phyloP scores from a whole-genome alignment of 345 rosid genomes.

The Camelina hispida region DNA sequence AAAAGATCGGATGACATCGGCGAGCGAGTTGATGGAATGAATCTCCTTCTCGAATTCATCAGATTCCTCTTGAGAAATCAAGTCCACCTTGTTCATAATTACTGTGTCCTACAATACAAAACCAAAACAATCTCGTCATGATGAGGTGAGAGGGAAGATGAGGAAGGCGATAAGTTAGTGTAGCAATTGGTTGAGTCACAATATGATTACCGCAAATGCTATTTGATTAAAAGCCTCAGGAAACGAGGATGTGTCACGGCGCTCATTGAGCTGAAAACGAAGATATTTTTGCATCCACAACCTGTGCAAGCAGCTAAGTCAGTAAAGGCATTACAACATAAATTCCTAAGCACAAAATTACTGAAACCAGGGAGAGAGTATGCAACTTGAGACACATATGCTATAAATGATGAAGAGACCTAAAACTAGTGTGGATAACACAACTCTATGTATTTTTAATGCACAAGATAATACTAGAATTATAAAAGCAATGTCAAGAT shows the following conservation, averaged over 20 bases:
- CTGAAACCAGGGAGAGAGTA: conserved; percentile 10
- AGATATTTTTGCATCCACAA: conserved; percentile 95
- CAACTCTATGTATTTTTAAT: neutral
- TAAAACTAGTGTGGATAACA: neutral
- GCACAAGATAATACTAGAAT: conserved; percentile 5
- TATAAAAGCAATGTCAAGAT: conserved; percentile 7
- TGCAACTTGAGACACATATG: neutral
- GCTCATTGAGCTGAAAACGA: conserved; percentile 67
- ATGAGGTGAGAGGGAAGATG: conserved; percentile 18
- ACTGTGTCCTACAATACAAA: conserved; percentile 73
- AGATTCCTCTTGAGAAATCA: conserved; percentile 64
- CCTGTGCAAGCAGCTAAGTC: conserved; percentile 53
- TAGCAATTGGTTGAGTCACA: neutral
- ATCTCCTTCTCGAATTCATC: conserved; percentile 81
- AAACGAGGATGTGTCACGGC: conserved; percentile 64
- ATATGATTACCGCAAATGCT: conserved; percentile 78
- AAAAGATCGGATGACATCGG: conserved; percentile 64
- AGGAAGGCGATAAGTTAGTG: neutral
- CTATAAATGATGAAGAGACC: neutral
- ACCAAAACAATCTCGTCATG: conserved; percentile 2
- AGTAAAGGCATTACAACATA: neutral
- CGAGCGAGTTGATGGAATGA: conserved; percentile 77
- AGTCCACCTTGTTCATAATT: conserved; percentile 92
- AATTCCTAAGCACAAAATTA: neutral
- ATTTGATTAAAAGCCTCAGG: conserved; percentile 93